These are phyloP conservation scores for Coniella vitis DNA, from an alignment of 2,329 filamentous ascomycete species.

Conservation along the genomic window DNA sequence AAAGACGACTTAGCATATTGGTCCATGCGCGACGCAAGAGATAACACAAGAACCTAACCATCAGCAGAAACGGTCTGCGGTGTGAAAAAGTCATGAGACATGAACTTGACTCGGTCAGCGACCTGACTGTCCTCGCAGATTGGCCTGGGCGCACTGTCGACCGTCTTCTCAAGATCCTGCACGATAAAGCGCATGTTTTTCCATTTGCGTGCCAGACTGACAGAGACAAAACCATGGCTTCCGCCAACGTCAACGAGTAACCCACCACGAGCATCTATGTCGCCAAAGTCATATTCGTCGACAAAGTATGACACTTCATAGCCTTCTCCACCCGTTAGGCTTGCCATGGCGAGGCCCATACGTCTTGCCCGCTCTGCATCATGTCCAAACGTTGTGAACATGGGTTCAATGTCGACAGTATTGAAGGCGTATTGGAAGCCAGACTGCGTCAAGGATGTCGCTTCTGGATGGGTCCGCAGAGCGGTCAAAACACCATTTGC, in stretches of 20 bases:
- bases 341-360: slow-evolving; percentile 50
- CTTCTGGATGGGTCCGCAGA: slow-evolving; percentile 37
- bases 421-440: slow-evolving; percentile 46
- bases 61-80: slow-evolving; percentile 50
- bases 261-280: slow-evolving; percentile 35
- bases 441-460: slow-evolving; percentile 39
- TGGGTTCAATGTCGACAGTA: slow-evolving; percentile 43
- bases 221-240: slow-evolving; percentile 49
- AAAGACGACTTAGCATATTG: no score
- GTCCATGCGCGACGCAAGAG: neutral
- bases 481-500: slow-evolving; percentile 39
- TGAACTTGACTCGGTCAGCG: slow-evolving; percentile 33
- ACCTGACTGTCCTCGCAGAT: slow-evolving; percentile 32
- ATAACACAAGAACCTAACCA: slow-evolving; percentile 25
- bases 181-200: slow-evolving; percentile 47
- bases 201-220: slow-evolving; percentile 46
- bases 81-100: slow-evolving; percentile 51
- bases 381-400: slow-evolving; percentile 47
- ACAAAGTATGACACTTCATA: slow-evolving; percentile 48
- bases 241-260: slow-evolving; percentile 54
- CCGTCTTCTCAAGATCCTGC: slow-evolving; percentile 44
- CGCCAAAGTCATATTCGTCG: slow-evolving; percentile 46
- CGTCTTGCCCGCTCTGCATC: slow-evolving; percentile 39
- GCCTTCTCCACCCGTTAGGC: slow-evolving; percentile 47
- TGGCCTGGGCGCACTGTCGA: slow-evolving; percentile 39